These are phyloP conservation scores for Cyclotella cryptica DNA, from an alignment of 108 stramenopile genomes.

Conservation along the genomic window DNA sequence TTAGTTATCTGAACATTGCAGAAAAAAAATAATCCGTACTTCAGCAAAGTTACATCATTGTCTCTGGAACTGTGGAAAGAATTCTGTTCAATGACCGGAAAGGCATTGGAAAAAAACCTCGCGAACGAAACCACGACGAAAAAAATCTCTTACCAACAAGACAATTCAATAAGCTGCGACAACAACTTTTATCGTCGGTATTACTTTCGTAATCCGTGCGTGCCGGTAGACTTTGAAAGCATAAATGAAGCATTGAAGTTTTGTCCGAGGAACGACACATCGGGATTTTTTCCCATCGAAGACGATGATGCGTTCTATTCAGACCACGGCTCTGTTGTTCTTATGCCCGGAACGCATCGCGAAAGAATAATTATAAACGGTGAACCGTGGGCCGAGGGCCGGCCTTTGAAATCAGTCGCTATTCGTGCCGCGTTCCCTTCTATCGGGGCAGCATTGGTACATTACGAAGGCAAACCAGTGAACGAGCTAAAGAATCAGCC, in stretches of 20 bases:
- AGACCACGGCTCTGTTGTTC: constrained; percentile 19
- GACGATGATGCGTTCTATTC: constrained; percentile 11
- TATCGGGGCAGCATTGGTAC: constrained; percentile 27
- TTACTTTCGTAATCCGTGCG: constrained; percentile 38
- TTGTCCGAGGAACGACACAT: constrained; percentile 11
- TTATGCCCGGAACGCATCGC: constrained; percentile 35
- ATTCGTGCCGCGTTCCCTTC: constrained; percentile 40
- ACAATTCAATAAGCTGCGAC: background rate
- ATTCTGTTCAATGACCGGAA: constrained; percentile 35
- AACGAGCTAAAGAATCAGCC: constrained; percentile 18
- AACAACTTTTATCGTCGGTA: constrained; percentile 19
- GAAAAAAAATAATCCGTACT: background rate
- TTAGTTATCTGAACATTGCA: background rate
- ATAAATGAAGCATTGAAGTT: constrained; percentile 21
- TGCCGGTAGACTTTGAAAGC: constrained; percentile 35
- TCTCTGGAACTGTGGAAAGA: constrained; percentile 32
- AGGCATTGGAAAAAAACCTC: background rate
- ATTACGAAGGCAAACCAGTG: constrained; percentile 2
- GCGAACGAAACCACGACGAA: no score
- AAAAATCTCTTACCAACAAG: background rate
- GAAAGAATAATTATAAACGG: constrained; percentile 31
- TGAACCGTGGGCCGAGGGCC: constrained; percentile 9
- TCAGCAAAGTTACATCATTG: constrained; percentile 18
- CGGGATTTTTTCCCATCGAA: background rate
- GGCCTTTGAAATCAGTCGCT: constrained; percentile 10